These are phyloP conservation scores for Lycium barbarum DNA, from an alignment of 257 asterid species.

Conservation along the genomic window DNA sequence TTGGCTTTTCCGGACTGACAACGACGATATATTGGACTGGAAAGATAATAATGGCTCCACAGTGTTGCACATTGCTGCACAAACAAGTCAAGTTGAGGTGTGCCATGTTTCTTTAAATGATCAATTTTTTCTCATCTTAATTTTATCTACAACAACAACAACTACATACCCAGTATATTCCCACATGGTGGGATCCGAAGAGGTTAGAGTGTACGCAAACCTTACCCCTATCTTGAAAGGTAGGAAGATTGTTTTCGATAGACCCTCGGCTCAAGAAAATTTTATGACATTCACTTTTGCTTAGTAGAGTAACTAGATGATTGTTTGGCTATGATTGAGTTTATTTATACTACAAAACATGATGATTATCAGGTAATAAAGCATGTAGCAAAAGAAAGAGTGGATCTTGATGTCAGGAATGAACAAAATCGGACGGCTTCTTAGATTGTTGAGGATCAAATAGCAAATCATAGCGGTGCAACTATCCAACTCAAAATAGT, in stretches of 20 bases:
- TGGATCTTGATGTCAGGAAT: conserved; percentile 3
- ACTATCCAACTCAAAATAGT: too few relatives aligned
- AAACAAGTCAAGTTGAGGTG: conserved; percentile 30
- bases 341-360: neutral
- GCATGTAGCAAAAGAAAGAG: neutral
- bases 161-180: too few relatives aligned
- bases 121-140: too few relatives aligned
- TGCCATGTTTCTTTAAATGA: neutral
- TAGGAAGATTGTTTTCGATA: too few relatives aligned
- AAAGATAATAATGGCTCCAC: conserved; percentile 30
- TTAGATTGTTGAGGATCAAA: neutral
- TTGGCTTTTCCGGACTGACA: conserved; percentile 32
- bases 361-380: conserved; percentile 23
- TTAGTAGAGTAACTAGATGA: neutral
- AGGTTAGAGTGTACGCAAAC: too few relatives aligned
- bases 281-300: neutral
- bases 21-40: conserved; percentile 8
- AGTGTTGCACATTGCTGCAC: conserved; percentile 36
- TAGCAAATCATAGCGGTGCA: neutral
- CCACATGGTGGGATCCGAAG: too few relatives aligned
- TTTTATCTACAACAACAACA: too few relatives aligned
- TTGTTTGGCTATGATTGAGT: neutral
- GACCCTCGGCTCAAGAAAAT: too few relatives aligned
- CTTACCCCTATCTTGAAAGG: too few relatives aligned
- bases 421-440: conserved; percentile 11